Percentiles rank a stretch among this genome's conserved stretches.
phyloP scores from a whole-genome alignment of 208 protist species.

The Leishmania guyanensis region DNA sequence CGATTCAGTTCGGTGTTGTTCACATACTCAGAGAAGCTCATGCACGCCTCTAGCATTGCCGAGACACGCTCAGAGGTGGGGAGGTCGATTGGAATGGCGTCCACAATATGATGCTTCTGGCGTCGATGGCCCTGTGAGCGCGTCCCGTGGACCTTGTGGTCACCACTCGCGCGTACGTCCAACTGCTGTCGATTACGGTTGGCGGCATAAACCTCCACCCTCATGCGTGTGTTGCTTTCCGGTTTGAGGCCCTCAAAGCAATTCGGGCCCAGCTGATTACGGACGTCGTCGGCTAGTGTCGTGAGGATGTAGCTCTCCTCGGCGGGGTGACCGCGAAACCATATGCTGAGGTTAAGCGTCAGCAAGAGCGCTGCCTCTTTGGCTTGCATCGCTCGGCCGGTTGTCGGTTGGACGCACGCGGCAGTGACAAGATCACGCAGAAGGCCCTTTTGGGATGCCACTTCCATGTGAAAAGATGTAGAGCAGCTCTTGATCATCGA shows the following conservation, averaged over 20 bases:
- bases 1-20: conserved; percentile 48
- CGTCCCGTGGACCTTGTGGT: background rate
- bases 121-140: conserved; percentile 6
- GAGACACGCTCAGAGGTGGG: conserved; percentile 63
- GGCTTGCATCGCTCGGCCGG: conserved; percentile 53
- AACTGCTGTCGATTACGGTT: background rate
- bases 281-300: conserved; percentile 70
- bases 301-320: conserved; percentile 59
- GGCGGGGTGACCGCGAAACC: conserved; percentile 80
- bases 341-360: conserved; percentile 84
- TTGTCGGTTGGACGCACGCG: conserved; percentile 47
- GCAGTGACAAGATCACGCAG: conserved; percentile 79
- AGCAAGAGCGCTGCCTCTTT: conserved; percentile 65
- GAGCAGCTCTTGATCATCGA: conserved; percentile 70
- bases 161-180: background rate
- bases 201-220: conserved; percentile 8
- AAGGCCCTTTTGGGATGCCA: conserved; percentile 76
- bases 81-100: conserved; percentile 66
- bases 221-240: conserved; percentile 43
- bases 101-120: conserved; percentile 37
- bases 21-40: conserved; percentile 81
- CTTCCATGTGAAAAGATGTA: conserved; percentile 58
- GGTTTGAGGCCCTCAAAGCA: conserved; percentile 72
- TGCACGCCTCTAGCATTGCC: conserved; percentile 79
- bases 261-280: conserved; percentile 56